Evolutionary conservation across 768 basidiomycete genomes (phyloP), one percentile per base, ranked within the genome.

Genomic region (Terana coerulea): DNA sequence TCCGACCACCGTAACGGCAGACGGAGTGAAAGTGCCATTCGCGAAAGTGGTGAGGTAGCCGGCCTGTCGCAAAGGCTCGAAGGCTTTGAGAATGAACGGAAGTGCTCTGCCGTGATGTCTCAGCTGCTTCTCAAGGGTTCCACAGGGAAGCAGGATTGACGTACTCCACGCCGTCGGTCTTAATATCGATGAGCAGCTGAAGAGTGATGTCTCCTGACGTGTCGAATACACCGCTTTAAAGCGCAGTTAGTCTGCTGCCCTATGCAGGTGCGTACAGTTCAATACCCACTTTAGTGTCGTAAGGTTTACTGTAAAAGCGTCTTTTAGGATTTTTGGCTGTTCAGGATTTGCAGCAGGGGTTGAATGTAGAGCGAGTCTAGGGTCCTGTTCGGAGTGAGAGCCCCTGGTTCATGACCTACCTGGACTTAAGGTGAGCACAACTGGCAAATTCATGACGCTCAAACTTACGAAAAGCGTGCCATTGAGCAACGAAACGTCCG

Each of bases 151-250:
- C 6, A 25, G 22, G 14, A 21, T 42, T 10, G 3, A 63, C 73
- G 48, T 59, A 78, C 77, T 66, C 59, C n/a, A 58, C 52, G 0
- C 78, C 78, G 53, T 78, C 73, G 1, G 76, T 78, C 61, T 79
- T 80, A 61, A 80, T 72, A 51, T 79, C 77, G 6, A 79, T 66
- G 10, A 79, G 61, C n/a, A 79, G 62, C 40, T 80, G 77, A 30
- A 80, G 62, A 5, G 77, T 55, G 6, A 61, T 70, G 22, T 56
- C 61, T 24, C 71, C 62, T 0, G 74, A 63, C 12, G 71, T 77
- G 54, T 79, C 78, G 54, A 76, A 80, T 1, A 77, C 68, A n/a
- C 78, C 79, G 52, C 78, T 79, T 41, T 19, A 25, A 24, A 8
- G 5, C 30, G 6, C 19, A 24, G n/a, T 29, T 33, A 34, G 33